phyloP scores from a whole-genome alignment of 2,329 filamentous ascomycete genomes.

The Dothidotthia symphoricarpi region DNA sequence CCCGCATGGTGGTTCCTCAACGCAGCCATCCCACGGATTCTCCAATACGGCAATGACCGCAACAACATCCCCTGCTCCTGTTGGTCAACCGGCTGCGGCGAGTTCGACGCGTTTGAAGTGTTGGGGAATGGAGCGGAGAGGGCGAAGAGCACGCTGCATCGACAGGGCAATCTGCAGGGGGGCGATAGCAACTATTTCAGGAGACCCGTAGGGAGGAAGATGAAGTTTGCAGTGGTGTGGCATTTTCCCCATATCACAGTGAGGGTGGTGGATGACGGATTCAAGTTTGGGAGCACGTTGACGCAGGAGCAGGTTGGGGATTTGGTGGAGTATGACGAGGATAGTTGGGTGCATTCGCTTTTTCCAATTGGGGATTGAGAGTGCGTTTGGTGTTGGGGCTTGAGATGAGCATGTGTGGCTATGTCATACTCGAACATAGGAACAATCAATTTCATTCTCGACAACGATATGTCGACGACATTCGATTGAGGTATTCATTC shows the following conservation, averaged over 20 bases:
- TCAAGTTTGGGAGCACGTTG: slow-evolving; percentile 40
- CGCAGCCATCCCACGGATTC: slow-evolving; percentile 66
- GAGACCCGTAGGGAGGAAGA: slow-evolving; percentile 58
- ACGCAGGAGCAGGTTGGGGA: slow-evolving; percentile 34
- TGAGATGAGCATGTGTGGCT: too few species aligned
- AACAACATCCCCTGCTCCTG: slow-evolving; percentile 60
- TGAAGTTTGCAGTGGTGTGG: slow-evolving; percentile 59
- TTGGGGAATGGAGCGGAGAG: slow-evolving; percentile 63
- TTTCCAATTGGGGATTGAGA: slow-evolving; percentile 38
- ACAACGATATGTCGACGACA: too few species aligned
- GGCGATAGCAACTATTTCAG: slow-evolving; percentile 71
- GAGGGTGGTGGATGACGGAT: slow-evolving; percentile 39
- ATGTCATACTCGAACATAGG: too few species aligned
- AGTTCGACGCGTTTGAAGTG: slow-evolving; percentile 74
- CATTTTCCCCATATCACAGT: slow-evolving; percentile 35
- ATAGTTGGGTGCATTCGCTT: slow-evolving; percentile 41
- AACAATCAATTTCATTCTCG: too few species aligned
- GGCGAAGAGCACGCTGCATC: slow-evolving; percentile 67
- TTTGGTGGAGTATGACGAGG: slow-evolving; percentile 36
- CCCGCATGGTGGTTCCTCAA: slow-evolving; percentile 77
- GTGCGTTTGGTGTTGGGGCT: too few species aligned
- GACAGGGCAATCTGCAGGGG: slow-evolving; percentile 57
- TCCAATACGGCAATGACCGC: slow-evolving; percentile 61
- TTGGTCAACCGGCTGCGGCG: slow-evolving; percentile 69
- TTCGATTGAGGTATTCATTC: too few species aligned